These are phyloP conservation scores for Elaeis guineensis DNA, from an alignment of 176 grass and related monocot species.

Conservation along the genomic window DNA sequence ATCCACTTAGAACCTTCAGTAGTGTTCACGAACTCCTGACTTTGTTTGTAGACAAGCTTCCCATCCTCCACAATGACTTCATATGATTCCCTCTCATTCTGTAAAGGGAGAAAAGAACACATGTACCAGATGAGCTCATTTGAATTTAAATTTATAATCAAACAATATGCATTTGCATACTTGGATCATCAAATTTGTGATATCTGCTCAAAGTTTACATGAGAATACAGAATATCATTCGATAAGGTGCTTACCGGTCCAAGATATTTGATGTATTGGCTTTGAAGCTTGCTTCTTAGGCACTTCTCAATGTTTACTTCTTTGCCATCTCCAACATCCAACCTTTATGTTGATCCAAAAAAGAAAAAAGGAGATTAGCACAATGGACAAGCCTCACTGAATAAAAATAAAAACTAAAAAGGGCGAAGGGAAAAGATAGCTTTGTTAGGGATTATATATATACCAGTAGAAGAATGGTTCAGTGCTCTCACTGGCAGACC, in stretches of 20 bases:
- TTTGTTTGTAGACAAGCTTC: conserved; percentile 54
- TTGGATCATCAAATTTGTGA: no score
- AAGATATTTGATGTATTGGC: conserved; percentile 79
- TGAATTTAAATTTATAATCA: no score
- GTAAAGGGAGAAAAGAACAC: neutral
- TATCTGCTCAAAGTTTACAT: no score
- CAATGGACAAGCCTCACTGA: neutral
- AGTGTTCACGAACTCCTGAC: conserved; percentile 30
- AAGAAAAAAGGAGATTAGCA: neutral
- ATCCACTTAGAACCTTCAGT: conserved; percentile 91
- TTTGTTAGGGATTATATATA: neutral
- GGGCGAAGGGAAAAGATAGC: neutral
- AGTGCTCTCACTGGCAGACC: conserved; percentile 72
- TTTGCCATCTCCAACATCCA: conserved; percentile 73
- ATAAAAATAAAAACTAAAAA: neutral
- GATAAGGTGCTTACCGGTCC: conserved; percentile 47
- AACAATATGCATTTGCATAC: no score
- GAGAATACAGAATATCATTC: neutral
- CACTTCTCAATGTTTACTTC: conserved; percentile 55
- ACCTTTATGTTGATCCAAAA: conserved; percentile 27
- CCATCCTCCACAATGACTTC: conserved; percentile 67
- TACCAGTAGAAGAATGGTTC: conserved; percentile 98
- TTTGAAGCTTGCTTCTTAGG: conserved; percentile 55
- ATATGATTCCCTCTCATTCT: conserved; percentile 60
- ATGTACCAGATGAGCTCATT: no score